Evolutionary conservation across 305 asterid species (phyloP).

Genomic region (Ruellia speciosa): DNA sequence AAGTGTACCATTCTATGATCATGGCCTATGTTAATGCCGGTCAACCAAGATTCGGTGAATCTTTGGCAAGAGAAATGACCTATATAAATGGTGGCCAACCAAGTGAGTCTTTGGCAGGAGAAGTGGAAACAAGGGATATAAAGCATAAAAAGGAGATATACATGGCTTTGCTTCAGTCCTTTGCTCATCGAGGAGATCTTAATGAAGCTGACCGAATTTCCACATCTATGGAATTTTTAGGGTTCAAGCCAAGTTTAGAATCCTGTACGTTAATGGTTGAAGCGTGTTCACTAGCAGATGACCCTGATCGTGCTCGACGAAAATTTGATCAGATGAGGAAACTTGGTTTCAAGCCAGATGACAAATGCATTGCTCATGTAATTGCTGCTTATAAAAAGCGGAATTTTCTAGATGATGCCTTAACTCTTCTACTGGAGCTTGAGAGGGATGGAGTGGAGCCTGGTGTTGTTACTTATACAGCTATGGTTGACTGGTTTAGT

Average conservation of each 20-base stretch:
- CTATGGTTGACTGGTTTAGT: constrained; percentile 70
- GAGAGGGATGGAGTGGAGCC: constrained; percentile 70
- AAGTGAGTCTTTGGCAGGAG: constrained; percentile 32
- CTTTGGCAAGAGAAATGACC: constrained; percentile 35
- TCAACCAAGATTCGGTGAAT: constrained; percentile 32
- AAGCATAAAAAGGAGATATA: constrained; percentile 49
- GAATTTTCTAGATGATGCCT: constrained; percentile 49
- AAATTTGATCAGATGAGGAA: constrained; percentile 45
- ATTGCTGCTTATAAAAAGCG: constrained; percentile 49
- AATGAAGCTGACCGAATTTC: constrained; percentile 34
- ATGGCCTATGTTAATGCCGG: constrained; percentile 58
- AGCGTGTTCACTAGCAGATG: constrained; percentile 36
- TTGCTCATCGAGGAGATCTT: constrained; percentile 34
- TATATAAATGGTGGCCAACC: constrained; percentile 54
- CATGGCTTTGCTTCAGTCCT: constrained; percentile 57
- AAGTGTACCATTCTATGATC: constrained; percentile 51
- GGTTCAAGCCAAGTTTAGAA: constrained; percentile 39
- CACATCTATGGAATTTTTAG: constrained; percentile 41
- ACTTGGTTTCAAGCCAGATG: constrained; percentile 69
- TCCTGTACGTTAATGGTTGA: constrained; percentile 50
- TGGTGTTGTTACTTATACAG: constrained; percentile 61
- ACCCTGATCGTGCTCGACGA: constrained; percentile 34
- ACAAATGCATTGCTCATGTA: constrained; percentile 57
- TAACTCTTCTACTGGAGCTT: constrained; percentile 49
- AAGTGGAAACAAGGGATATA: constrained; percentile 50